Conservation (phyloP, 768 basidiomycete genomes). For the Cystofilobasidium capitatum region DNA sequence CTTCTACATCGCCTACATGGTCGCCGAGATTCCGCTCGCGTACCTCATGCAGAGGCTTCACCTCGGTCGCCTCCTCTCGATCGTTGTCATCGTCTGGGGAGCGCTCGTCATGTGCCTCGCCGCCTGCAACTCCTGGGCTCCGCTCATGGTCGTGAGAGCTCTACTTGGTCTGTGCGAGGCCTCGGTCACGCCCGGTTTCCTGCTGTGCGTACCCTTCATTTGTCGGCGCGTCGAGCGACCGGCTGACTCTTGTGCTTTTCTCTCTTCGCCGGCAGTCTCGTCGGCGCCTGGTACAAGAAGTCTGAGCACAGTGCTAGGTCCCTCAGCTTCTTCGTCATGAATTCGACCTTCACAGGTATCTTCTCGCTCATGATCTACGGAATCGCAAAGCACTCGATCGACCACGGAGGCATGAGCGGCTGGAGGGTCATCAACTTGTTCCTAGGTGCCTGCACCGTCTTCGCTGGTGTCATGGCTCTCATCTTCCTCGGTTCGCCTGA, state of each 20-base stretch:
- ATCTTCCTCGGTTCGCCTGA: not conserved
- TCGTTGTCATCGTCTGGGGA: constrained; percentile 25
- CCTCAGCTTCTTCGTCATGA: constrained; percentile 2
- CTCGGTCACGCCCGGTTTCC: constrained; percentile 11
- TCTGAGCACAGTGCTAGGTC: not conserved
- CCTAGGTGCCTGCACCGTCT: constrained; percentile 1
- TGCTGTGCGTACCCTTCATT: not conserved
- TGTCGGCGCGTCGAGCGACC: not conserved
- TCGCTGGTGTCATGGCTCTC: not conserved
- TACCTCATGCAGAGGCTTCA: constrained; percentile 25
- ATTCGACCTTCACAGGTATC: constrained; percentile 1
- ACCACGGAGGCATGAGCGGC: not conserved
- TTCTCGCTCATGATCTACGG: constrained; percentile 9
- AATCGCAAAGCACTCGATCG: not conserved
- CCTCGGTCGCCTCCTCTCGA: constrained; percentile 21
- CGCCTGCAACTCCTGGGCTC: constrained; percentile 24
- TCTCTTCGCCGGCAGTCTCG: not conserved
- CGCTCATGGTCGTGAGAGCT: constrained; percentile 19
- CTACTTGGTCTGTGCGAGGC: constrained; percentile 25
- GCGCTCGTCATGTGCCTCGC: constrained; percentile 22
- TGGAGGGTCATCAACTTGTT: constrained; percentile 10
- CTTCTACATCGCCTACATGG: constrained; percentile 27
- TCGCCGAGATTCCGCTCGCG: constrained; percentile 21
- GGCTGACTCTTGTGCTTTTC: not conserved
- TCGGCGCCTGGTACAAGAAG: not conserved